phyloP scores from a whole-genome alignment of 805 yeast species.

The Metschnikowia proteae region DNA sequence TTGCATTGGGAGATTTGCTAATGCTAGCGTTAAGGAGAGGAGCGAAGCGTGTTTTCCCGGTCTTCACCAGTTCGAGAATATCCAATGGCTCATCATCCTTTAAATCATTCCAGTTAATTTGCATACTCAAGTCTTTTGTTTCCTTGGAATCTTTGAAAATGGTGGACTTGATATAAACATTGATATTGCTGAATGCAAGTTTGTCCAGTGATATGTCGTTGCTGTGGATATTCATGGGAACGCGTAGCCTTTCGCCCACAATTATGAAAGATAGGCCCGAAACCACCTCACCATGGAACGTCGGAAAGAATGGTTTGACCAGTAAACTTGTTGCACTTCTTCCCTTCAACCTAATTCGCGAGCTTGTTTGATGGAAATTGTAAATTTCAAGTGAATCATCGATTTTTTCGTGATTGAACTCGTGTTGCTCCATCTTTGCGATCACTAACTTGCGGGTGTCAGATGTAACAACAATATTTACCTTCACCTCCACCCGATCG shows the following conservation, averaged over 20 bases:
- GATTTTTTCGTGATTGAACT: constrained; percentile 1
- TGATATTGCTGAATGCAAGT: constrained; percentile 19
- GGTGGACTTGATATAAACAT: constrained; percentile 21
- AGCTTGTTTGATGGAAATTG: background rate
- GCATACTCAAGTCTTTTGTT: constrained; percentile 18
- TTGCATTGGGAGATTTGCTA: constrained; percentile 20
- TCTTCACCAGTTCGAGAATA: constrained; percentile 16
- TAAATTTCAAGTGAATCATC: constrained; percentile 5
- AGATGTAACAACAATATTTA: constrained; percentile 8
- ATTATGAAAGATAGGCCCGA: constrained; percentile 16
- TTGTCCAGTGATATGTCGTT: constrained; percentile 12
- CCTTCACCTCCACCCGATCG: constrained; percentile 12
- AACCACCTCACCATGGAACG: constrained; percentile 14
- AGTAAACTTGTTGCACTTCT: constrained; percentile 7
- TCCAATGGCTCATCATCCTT: constrained; percentile 40
- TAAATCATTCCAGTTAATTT: constrained; percentile 30
- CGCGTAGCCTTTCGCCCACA: constrained; percentile 29
- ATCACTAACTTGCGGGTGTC: constrained; percentile 1
- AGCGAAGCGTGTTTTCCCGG: constrained; percentile 4
- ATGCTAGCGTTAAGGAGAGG: constrained; percentile 23
- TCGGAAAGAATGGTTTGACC: constrained; percentile 25
- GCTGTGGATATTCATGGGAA: constrained; percentile 22
- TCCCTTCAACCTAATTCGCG: constrained; percentile 6
- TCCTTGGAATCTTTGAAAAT: constrained; percentile 15
- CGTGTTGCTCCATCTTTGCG: constrained; percentile 2